Base-by-base conservation (phyloP, 495 filamentous ascomycete species). In the Staphylotrichum longicolle region DNA sequence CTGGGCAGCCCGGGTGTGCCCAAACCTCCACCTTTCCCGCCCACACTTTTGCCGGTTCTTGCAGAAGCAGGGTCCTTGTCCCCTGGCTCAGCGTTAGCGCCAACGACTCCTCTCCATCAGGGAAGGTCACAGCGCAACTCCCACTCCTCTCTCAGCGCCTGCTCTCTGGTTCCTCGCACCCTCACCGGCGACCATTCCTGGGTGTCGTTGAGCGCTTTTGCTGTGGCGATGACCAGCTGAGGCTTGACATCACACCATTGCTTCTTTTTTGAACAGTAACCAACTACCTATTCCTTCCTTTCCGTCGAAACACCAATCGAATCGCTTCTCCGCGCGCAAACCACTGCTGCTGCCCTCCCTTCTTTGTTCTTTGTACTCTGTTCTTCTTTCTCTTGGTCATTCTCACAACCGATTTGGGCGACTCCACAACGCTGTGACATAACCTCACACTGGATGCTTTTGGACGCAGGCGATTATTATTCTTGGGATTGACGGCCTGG, bases 261-360 rank as follows among this genome's bases (percentile, higher is more conserved):
- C 49, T 54, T 44, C 39, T 50, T 39, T n/a, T 41, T 32, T 56
- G 37, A 27, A n/a, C 45, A 15, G 12, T 50, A 32, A 34, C 60
- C 44, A 50, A 62, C 45, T 50, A 33, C 40, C 32, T 12, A 33
- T 62, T 55, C 52, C 41, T 51, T 63, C 56, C 34, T 63, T 63
- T 63, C 50, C 33, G 2, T n/a, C 44, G 6, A 44, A 35, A 47
- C 3, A 9, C 10, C 27, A 27, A 50, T 47, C 30, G 44, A 50
- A 42, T 34, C 45, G 34, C 52, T 56, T 44, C 20, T 35, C 45
- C 45, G 45, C 60, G 53, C 52, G 45, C 33, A 27, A 9, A 44
- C 37, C 37, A 32, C 34, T 0, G 12, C 32, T 33, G 33, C 51
- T 14, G 48, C 54, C 34, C 5, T 58, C 40, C 61, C 20, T 59